Evolutionary conservation across 176 grass and related monocot species (phyloP).

Genomic region (Oryza brachyantha): DNA sequence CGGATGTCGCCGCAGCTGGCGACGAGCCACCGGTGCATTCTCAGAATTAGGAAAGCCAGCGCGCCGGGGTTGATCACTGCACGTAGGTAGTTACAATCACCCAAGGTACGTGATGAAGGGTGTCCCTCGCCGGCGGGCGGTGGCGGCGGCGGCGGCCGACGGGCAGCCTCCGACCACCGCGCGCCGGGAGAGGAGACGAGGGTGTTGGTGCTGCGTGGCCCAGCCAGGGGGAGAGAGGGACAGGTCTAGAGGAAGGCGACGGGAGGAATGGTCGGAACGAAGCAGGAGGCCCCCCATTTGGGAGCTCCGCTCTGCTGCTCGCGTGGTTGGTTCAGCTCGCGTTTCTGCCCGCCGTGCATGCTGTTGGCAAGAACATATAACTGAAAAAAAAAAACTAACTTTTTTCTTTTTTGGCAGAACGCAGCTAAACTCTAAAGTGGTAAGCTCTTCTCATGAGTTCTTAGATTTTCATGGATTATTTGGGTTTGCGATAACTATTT

Average conservation of each 20-base stretch:
- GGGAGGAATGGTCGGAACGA: slow-evolving; percentile 33
- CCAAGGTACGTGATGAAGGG: too few relatives aligned
- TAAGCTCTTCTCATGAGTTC: too few relatives aligned
- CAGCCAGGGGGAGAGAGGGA: background rate
- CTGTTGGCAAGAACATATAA: background rate
- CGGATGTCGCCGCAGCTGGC: slow-evolving; percentile 46
- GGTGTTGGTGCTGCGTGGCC: background rate
- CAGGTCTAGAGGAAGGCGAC: background rate
- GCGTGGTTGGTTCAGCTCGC: background rate
- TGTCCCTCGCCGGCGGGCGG: background rate
- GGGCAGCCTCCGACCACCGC: slow-evolving; percentile 50
- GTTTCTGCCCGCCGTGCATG: too few relatives aligned
- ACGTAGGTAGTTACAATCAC: background rate
- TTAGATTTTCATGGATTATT: too few relatives aligned
- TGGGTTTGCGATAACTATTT: too few relatives aligned
- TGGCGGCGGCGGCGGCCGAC: slow-evolving; percentile 33
- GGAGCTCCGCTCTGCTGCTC: background rate
- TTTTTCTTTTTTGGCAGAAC: too few relatives aligned
- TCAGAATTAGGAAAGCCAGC: background rate
- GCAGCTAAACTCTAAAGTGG: too few relatives aligned
- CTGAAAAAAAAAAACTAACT: too few relatives aligned
- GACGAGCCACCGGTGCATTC: slow-evolving; percentile 53
- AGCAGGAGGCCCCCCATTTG: background rate
- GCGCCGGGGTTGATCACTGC: background rate
- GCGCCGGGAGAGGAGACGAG: slow-evolving; percentile 6